These are phyloP conservation scores for Stephania japonica DNA, from an alignment of 164 flowering plant species.

Conservation along the genomic window DNA sequence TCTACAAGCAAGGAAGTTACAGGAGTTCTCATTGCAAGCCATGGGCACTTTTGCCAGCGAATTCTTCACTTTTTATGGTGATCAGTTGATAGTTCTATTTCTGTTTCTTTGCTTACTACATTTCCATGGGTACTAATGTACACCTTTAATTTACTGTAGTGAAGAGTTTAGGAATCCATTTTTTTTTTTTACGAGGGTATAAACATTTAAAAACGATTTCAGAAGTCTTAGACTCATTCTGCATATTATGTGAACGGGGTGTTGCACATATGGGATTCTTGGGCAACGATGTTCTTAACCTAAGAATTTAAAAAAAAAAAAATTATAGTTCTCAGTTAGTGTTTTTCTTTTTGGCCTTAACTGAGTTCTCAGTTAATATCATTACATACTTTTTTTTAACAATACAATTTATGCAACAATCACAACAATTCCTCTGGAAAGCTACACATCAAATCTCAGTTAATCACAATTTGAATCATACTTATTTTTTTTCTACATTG, in stretches of 20 bases:
- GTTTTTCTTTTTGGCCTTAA: too few species aligned
- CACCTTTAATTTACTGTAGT: not conserved
- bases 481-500: not conserved
- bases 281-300: not conserved
- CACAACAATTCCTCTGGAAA: not conserved
- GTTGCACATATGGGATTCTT: not conserved
- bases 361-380: too few species aligned
- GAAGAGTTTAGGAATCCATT: not conserved
- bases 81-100: not conserved
- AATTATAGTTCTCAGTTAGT: too few species aligned
- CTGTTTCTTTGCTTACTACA: not conserved
- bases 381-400: too few species aligned
- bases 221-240: not conserved
- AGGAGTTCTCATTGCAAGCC: not conserved
- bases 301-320: too few species aligned
- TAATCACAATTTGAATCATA: too few species aligned
- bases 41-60: not conserved
- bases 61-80: not conserved
- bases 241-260: not conserved
- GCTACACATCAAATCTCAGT: too few species aligned
- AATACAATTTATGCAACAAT: too few species aligned
- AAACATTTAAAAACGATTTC: not conserved
- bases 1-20: not conserved
- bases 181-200: too few species aligned
- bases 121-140: too few species aligned